A percentile compares a stretch with the other conserved stretches of the same genome.
phyloP scores from a whole-genome alignment of 164 flowering plant genomes.

The Tetrastigma voinierianum region DNA sequence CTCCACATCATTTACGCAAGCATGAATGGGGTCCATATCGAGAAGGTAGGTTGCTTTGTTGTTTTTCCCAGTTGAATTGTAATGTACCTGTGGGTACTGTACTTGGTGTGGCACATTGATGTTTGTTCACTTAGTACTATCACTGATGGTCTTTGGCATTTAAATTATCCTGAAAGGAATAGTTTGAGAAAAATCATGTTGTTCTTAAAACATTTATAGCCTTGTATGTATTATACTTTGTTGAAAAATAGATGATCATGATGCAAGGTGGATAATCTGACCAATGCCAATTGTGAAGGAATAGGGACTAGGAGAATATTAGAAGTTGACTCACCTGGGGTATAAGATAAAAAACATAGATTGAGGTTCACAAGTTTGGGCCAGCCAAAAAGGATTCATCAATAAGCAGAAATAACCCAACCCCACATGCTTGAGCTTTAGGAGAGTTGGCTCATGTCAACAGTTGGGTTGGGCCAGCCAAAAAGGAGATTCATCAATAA shows the following conservation, averaged over 20 bases:
- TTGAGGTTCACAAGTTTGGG: neutral
- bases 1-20: slow-evolving; percentile 96
- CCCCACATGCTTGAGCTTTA: too few relatives aligned
- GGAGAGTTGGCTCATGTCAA: too few relatives aligned
- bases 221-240: neutral
- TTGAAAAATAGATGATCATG: neutral
- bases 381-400: too few relatives aligned
- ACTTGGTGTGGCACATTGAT: too few relatives aligned
- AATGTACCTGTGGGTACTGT: neutral
- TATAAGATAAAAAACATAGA: neutral
- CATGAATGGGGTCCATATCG: slow-evolving; percentile 96
- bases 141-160: too few relatives aligned
- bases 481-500: neutral
- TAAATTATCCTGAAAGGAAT: too few relatives aligned
- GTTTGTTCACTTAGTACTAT: too few relatives aligned
- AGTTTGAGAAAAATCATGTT: too few relatives aligned
- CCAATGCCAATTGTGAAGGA: neutral
- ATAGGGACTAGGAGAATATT: neutral
- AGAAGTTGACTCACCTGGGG: too few relatives aligned
- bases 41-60: slow-evolving; percentile 55
- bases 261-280: neutral
- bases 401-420: too few relatives aligned
- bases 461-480: neutral
- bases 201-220: neutral
- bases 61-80: neutral